Conservation (phyloP, 208 protist genomes). For the Crithidia sp. region DNA sequence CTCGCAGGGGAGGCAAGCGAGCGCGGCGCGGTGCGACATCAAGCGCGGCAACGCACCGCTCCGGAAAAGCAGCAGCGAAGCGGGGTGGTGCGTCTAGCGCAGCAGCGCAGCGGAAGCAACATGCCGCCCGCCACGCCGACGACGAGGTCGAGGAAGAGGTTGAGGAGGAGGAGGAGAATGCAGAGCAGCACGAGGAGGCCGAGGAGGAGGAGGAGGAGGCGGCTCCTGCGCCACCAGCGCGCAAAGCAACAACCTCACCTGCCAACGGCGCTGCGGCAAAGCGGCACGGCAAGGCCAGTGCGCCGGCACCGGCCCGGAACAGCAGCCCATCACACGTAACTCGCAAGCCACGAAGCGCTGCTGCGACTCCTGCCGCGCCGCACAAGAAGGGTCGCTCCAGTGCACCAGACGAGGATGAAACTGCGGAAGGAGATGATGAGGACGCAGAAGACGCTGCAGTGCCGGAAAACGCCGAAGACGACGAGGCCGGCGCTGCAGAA, state of each 20-base stretch:
- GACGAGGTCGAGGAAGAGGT: constrained; percentile 15
- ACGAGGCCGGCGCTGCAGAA: background rate
- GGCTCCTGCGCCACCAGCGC: constrained; percentile 4
- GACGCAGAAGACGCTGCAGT: constrained; percentile 9
- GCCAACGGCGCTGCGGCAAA: background rate
- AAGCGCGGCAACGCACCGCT: background rate
- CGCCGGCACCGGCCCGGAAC: background rate
- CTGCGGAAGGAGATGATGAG: constrained; percentile 15
- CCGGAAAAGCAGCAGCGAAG: constrained; percentile 12
- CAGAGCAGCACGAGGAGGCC: constrained; percentile 2
- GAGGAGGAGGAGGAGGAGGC: constrained; percentile 35
- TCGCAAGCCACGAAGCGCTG: constrained; percentile 3
- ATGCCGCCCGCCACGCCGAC: constrained; percentile 22
- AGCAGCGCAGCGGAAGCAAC: constrained; percentile 22
- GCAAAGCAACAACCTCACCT: constrained; percentile 5
- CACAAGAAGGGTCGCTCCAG: constrained; percentile 3
- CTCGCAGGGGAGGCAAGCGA: constrained; percentile 5
- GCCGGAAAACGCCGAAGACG: background rate
- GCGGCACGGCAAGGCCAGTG: background rate
- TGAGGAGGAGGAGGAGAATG: constrained; percentile 21
- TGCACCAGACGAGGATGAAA: constrained; percentile 13
- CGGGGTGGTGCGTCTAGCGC: background rate
- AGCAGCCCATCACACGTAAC: background rate
- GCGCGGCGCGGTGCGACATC: background rate
- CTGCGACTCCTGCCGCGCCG: background rate